These are phyloP conservation scores for Vaccinium vitisidaea DNA, from an alignment of 148 eudicot species.

Conservation along the genomic window DNA sequence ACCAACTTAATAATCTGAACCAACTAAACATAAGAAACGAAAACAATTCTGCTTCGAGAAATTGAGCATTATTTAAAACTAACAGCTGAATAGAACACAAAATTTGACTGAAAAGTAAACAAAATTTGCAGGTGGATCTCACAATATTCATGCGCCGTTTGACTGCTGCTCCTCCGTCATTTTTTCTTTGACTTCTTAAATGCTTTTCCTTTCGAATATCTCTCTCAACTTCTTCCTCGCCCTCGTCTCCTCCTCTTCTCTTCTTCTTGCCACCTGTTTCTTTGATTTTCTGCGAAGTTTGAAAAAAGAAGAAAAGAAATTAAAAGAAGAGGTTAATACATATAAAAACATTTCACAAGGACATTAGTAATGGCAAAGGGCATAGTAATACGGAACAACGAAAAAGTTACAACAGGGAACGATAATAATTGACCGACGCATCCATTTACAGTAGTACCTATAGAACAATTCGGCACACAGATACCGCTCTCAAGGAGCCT, in stretches of 20 bases:
- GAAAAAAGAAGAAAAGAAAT: not conserved
- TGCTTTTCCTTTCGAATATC: constrained; percentile 25
- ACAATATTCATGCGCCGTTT: not conserved
- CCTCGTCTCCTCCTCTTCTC: constrained; percentile 25
- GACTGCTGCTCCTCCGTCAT: constrained; percentile 3
- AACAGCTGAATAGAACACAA: not conserved
- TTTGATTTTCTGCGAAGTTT: constrained; percentile 44
- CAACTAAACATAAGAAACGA: not conserved
- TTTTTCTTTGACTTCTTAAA: constrained; percentile 23
- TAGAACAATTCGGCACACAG: too few species aligned
- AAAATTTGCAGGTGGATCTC: not conserved
- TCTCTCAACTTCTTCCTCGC: constrained; percentile 52
- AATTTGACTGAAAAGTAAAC: not conserved
- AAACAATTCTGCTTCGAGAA: not conserved
- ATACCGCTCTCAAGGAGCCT: too few species aligned
- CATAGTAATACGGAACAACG: not conserved
- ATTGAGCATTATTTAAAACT: not conserved
- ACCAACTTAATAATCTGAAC: not conserved
- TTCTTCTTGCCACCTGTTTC: too few species aligned
- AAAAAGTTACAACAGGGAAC: not conserved
- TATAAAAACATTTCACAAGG: not conserved
- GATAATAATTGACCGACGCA: too few species aligned
- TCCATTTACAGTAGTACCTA: too few species aligned
- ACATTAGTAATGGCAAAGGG: not conserved
- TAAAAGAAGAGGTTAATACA: not conserved